Conservation (phyloP, 2,329 filamentous ascomycete genomes). For the Alternaria hordeiaustralica region DNA sequence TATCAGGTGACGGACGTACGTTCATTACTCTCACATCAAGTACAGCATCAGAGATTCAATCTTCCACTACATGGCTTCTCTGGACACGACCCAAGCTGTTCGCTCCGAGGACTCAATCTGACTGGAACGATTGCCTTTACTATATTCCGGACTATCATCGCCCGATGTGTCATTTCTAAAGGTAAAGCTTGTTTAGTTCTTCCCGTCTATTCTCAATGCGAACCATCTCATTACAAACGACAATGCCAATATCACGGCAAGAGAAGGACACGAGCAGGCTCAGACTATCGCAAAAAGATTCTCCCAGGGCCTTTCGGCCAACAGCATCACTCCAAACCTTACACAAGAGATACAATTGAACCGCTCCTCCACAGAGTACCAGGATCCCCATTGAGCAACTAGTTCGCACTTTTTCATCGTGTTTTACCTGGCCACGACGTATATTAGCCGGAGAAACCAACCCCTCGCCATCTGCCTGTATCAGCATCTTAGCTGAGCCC, state of each 20-base stretch:
- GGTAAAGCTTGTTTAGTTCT: background rate
- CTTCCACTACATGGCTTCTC: background rate
- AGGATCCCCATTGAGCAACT: background rate
- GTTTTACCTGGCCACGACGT: background rate
- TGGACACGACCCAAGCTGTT: background rate
- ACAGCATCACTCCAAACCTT: background rate
- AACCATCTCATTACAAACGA: background rate
- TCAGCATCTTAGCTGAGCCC: background rate
- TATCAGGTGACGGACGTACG: background rate
- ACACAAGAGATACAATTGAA: background rate
- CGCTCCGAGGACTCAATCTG: fast-evolving
- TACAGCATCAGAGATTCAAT: background rate
- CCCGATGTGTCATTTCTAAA: background rate
- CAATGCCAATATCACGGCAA: too few relatives aligned
- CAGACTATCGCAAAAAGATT: fast-evolving
- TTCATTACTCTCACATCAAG: background rate
- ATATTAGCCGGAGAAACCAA: fast-evolving
- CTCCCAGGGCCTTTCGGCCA: background rate
- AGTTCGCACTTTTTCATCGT: fast-evolving
- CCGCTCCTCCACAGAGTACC: background rate
- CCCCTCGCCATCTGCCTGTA: background rate
- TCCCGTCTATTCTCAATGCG: background rate
- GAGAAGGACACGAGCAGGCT: background rate
- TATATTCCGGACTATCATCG: background rate
- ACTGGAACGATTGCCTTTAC: background rate